Conservation (phyloP, 2,329 filamentous ascomycete genomes). For the Orbilia javanica region DNA sequence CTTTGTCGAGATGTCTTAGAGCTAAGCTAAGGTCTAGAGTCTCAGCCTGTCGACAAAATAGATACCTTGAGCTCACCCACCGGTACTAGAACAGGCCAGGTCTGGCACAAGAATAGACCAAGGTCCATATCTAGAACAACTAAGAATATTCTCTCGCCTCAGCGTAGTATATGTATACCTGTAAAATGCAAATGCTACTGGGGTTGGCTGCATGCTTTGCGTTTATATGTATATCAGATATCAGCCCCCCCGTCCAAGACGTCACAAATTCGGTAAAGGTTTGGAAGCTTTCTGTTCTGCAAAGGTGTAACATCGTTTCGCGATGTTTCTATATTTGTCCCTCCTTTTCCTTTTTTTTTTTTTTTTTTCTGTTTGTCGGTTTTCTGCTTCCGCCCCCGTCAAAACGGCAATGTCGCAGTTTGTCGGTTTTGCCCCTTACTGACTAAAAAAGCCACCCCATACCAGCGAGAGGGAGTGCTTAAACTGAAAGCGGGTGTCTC, state of each 20-base stretch:
- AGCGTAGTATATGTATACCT: neutral
- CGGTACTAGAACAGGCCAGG: neutral
- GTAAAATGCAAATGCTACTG: too few relatives aligned
- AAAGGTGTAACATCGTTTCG: conserved; percentile 13
- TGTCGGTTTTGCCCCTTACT: neutral
- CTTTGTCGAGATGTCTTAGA: neutral
- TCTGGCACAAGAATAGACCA: neutral
- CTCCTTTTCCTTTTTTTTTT: too few relatives aligned
- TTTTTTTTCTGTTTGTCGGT: neutral
- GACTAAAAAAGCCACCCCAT: neutral
- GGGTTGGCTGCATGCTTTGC: neutral
- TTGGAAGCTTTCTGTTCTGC: neutral
- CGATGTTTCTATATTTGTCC: conserved; percentile 29
- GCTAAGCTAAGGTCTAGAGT: too few relatives aligned
- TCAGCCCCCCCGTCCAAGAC: neutral
- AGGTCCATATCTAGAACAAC: neutral
- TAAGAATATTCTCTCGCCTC: conserved; percentile 4
- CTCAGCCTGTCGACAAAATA: neutral
- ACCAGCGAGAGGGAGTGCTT: neutral
- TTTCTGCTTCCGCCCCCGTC: neutral
- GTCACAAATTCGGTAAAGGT: neutral
- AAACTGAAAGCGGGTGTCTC: conserved; percentile 17
- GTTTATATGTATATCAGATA: neutral
- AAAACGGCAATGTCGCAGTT: conserved; percentile 25
- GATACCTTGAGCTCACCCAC: neutral